These are phyloP conservation scores for Aspergillus biplanus DNA, from an alignment of 495 filamentous ascomycete genomes.

Conservation along the genomic window DNA sequence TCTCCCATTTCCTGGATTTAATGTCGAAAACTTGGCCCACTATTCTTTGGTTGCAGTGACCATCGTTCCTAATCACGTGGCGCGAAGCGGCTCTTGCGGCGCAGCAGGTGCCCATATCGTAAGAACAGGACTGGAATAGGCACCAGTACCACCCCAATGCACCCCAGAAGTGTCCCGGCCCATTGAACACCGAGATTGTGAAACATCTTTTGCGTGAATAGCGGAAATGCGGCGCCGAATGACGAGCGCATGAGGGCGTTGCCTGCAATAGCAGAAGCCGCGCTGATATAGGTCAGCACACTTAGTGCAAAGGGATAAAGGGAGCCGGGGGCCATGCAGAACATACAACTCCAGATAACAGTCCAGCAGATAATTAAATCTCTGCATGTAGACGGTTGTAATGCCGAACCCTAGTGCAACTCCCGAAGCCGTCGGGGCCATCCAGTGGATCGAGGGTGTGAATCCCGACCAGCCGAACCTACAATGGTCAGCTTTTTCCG, in stretches of 20 bases:
- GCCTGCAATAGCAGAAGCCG: constrained; percentile 81
- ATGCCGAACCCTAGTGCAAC: constrained; percentile 35
- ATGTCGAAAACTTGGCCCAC: no score
- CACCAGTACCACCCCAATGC: constrained; percentile 67
- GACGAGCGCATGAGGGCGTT: constrained; percentile 84
- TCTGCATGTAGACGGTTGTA: constrained; percentile 36
- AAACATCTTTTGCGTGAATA: constrained; percentile 82
- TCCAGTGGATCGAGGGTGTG: constrained; percentile 35
- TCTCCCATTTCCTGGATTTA: no score
- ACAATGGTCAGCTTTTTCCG: constrained; percentile 4
- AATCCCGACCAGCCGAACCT: constrained; percentile 45
- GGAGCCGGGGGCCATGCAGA: neutral
- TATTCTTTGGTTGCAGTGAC: no score
- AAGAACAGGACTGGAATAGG: constrained; percentile 64
- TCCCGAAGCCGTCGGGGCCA: constrained; percentile 32
- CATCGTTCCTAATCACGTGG: neutral
- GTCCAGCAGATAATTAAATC: constrained; percentile 41
- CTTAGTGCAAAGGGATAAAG: constrained; percentile 19
- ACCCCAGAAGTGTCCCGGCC: constrained; percentile 75
- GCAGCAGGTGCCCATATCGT: constrained; percentile 35
- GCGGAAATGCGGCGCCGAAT: constrained; percentile 74
- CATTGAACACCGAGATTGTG: constrained; percentile 74
- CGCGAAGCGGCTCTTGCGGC: constrained; percentile 36
- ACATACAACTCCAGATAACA: constrained; percentile 65
- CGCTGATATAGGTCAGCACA: constrained; percentile 39